Evolutionary conservation across 139 green algal genomes (phyloP), one percentile per base, ranked within the genome.

Genomic region (Chlamydomonas sp.): DNA sequence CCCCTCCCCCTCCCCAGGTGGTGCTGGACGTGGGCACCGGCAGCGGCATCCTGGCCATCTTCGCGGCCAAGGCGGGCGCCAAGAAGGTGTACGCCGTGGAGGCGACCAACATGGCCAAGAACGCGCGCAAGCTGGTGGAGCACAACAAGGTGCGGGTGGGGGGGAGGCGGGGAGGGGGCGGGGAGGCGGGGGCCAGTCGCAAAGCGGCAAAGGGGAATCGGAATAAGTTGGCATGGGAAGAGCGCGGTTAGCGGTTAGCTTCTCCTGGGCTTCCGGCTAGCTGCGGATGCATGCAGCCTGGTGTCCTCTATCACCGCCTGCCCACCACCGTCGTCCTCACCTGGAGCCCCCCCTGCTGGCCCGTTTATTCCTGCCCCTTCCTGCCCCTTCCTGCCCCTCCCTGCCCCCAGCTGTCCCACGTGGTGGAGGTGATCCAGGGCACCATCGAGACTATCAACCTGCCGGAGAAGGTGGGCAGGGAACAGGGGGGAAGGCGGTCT

Each of bases 21-120:
- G 97, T 99, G 73, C 92, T 99, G 60, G 98, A 99, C 85, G 97
- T 99, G 63, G 98, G 98, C 85, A 98, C 98, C 5, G 97, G 97
- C 84, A 95, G 82, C n/a, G 98, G 98, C 83, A 99, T 99, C 88
- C 92, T 99, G 49, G 96, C 98, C 74, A 97, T 99, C 71, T 99
- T 99, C 90, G 96, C 97, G 0, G 98, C 96, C 71, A 96, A 96
- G 87, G 97, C 96, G 18, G 94, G 94, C 1, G 94, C 94, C 10
- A 91, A 79, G 77, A 95, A 95, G 78, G 90, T 92, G 49, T 91
- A 91, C 64, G 98, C 98, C 4, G 97, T 99, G 0, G 98, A 99
- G 92, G 97, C 97, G 2, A 99, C 98, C 2, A 84, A 92, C 90
- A 99, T 99, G 95, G 98, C 97, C 3, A 91, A 95, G 84, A 81